These are phyloP conservation scores for Chaetoceros tenuissimus DNA, from an alignment of 108 stramenopile species.

Conservation along the genomic window DNA sequence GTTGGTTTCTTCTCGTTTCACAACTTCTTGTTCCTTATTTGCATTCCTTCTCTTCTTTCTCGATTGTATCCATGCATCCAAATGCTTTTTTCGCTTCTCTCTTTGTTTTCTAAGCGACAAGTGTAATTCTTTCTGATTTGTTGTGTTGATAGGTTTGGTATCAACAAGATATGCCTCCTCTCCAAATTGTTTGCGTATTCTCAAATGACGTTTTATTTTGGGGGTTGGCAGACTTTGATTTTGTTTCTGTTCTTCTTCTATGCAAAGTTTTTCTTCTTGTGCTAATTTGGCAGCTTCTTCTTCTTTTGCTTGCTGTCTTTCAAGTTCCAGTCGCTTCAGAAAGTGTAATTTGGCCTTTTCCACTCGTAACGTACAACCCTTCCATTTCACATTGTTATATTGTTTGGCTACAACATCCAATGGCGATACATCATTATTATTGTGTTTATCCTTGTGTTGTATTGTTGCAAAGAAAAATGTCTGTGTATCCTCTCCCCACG, in stretches of 20 bases:
- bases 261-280: background rate
- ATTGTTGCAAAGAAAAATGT: slow-evolving; percentile 26
- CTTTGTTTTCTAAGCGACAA: slow-evolving; percentile 9
- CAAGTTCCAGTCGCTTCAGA: slow-evolving; percentile 53
- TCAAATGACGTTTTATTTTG: slow-evolving; percentile 41
- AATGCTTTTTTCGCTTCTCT: slow-evolving; percentile 5
- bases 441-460: slow-evolving; percentile 4
- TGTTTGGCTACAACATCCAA: slow-evolving; percentile 45
- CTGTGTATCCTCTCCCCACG: slow-evolving; percentile 14
- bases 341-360: slow-evolving; percentile 64
- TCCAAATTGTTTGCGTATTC: slow-evolving; percentile 60
- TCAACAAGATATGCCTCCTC: slow-evolving; percentile 66
- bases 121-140: slow-evolving; percentile 17
- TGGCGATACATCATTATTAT: slow-evolving; percentile 13
- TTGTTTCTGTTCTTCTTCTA: slow-evolving; percentile 5
- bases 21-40: slow-evolving; percentile 1
- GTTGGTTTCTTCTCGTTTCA: background rate
- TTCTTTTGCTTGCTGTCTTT: slow-evolving; percentile 19
- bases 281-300: background rate
- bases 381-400: slow-evolving; percentile 83
- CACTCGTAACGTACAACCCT: slow-evolving; percentile 61
- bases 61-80: slow-evolving; percentile 9
- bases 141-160: slow-evolving; percentile 34
- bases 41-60: slow-evolving; percentile 10
- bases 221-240: too few relatives aligned